phyloP scores from a whole-genome alignment of 371 early-diverging fungal genomes.

The Mucor saturninus region DNA sequence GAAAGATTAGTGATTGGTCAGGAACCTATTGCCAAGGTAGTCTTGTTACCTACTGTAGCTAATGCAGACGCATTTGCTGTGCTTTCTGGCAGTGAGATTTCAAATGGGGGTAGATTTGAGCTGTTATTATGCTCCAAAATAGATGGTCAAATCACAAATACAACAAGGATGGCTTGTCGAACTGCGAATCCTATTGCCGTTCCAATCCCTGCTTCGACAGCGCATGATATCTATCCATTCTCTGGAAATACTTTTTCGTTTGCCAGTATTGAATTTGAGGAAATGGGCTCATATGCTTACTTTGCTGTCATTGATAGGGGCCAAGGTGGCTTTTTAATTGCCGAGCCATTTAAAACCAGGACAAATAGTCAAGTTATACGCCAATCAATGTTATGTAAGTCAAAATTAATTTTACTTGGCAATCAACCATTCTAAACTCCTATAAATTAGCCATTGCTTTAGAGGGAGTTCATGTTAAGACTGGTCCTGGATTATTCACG shows the following conservation, averaged over 20 bases:
- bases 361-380: constrained; percentile 38
- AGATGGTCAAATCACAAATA: constrained; percentile 4
- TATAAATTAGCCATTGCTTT: constrained; percentile 37
- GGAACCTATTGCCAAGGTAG: constrained; percentile 16
- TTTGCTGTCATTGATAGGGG: constrained; percentile 48
- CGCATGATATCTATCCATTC: constrained; percentile 34
- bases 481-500: constrained; percentile 49
- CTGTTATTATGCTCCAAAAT: constrained; percentile 49
- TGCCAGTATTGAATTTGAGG: constrained; percentile 44
- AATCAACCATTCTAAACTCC: background rate
- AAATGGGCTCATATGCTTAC: constrained; percentile 50
- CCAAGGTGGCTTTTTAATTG: constrained; percentile 57
- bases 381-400: constrained; percentile 54
- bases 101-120: constrained; percentile 39
- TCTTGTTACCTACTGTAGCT: constrained; percentile 41
- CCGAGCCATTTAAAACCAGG: constrained; percentile 50
- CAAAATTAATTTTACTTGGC: background rate
- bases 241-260: constrained; percentile 51
- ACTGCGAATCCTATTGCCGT: constrained; percentile 33
- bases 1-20: constrained; percentile 27
- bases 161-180: constrained; percentile 32
- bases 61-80: constrained; percentile 52
- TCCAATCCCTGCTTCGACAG: constrained; percentile 55
- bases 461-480: constrained; percentile 40
- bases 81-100: constrained; percentile 50